Percentiles rank a stretch among this genome's conserved stretches.
Conservation (phyloP, 2,329 filamentous ascomycete species). For the Paecilomyces dactylethromorphus region DNA sequence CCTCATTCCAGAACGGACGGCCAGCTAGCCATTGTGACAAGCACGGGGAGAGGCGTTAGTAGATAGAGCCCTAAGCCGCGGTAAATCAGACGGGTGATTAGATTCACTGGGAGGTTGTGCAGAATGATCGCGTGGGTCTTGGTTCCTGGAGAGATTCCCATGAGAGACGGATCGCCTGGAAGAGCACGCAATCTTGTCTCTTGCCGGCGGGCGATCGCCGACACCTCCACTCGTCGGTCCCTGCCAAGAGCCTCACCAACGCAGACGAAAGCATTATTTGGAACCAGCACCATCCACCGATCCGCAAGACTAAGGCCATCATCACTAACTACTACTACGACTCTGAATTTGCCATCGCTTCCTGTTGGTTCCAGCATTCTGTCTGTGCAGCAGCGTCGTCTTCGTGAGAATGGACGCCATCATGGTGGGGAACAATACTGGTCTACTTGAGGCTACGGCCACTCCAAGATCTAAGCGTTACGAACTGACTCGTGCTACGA, state of each 20-base stretch:
- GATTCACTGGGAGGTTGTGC: not conserved
- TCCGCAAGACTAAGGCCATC: not conserved
- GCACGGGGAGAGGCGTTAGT: not conserved
- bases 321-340: not conserved
- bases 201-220: not conserved
- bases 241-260: not conserved
- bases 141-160: not conserved
- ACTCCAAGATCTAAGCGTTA: not conserved
- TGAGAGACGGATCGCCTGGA: not conserved
- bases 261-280: not conserved
- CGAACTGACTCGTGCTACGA: not conserved
- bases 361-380: not conserved
- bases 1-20: not conserved
- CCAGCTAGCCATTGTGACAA: not conserved
- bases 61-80: not conserved
- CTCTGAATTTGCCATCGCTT: not conserved
- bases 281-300: not conserved
- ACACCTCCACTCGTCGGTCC: not conserved
- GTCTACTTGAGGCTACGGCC: not conserved
- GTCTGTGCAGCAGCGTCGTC: not conserved
- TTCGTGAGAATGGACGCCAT: not conserved
- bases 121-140: not conserved
- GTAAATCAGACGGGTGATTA: not conserved
- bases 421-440: not conserved
- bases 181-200: not conserved